These are phyloP conservation scores for Diaporthe longicolla DNA, from an alignment of 2,329 filamentous ascomycete species.

Conservation along the genomic window DNA sequence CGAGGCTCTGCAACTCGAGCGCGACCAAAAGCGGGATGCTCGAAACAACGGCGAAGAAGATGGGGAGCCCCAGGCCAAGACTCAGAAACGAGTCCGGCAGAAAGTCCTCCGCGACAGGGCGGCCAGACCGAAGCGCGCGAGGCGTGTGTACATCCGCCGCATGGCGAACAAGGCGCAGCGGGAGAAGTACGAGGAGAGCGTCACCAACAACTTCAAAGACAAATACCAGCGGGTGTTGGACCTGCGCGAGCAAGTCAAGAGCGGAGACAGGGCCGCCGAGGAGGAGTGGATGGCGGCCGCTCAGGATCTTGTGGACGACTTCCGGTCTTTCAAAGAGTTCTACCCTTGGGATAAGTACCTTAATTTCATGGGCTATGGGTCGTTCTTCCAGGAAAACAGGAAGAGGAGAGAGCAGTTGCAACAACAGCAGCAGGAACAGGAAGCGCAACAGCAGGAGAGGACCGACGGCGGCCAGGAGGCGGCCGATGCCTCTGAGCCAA, in stretches of 20 bases:
- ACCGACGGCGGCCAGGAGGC: constrained; percentile 21
- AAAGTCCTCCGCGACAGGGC: constrained; percentile 46
- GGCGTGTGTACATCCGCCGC: constrained; percentile 41
- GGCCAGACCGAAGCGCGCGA: constrained; percentile 38
- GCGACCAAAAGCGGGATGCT: constrained; percentile 52
- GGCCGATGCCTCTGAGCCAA: constrained; percentile 46
- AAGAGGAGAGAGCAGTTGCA: constrained; percentile 41
- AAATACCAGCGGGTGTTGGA: constrained; percentile 61
- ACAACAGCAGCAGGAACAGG: constrained; percentile 13
- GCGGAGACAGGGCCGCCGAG: constrained; percentile 60
- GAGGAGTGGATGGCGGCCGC: constrained; percentile 71
- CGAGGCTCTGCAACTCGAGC: constrained; percentile 78
- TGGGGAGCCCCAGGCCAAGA: constrained; percentile 49
- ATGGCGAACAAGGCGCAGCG: constrained; percentile 48
- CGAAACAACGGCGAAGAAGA: constrained; percentile 49
- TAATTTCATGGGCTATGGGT: constrained; percentile 64
- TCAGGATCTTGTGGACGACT: constrained; percentile 73
- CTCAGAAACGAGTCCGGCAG: constrained; percentile 46
- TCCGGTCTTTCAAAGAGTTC: constrained; percentile 73
- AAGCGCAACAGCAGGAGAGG: constrained; percentile 42
- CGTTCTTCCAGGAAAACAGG: constrained; percentile 54
- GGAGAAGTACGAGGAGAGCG: constrained; percentile 48
- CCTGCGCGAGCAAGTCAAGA: constrained; percentile 58
- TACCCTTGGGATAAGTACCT: constrained; percentile 78
- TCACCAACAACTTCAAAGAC: constrained; percentile 48